A percentile compares a stretch with the other conserved stretches of the same genome.
Conservation (phyloP, 176 grass and related monocot species). For the Bromus sterilis region DNA sequence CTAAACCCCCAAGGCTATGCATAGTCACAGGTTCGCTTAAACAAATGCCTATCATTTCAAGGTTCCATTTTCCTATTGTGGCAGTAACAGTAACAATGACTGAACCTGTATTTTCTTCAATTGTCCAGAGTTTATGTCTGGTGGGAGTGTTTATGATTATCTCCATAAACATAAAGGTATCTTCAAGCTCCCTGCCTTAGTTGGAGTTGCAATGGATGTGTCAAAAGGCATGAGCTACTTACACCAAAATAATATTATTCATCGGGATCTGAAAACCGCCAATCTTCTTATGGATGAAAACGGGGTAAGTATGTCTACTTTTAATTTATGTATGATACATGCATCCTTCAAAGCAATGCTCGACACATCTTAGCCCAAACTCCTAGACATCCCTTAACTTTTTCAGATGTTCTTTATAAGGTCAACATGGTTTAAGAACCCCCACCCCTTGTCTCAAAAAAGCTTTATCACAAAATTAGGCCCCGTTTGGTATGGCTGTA, state of each 20-base stretch:
- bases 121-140: conserved; percentile 80
- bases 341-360: neutral
- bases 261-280: conserved; percentile 94
- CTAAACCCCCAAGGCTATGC: conserved; percentile 74
- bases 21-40: conserved; percentile 82
- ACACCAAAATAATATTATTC: conserved; percentile 99
- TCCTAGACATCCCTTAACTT: neutral
- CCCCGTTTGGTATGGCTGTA: too few species aligned
- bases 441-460: neutral
- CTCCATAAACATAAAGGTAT: conserved; percentile 92
- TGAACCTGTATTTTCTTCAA: conserved; percentile 1
- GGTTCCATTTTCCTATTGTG: neutral
- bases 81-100: neutral
- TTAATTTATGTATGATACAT: conserved; percentile 14
- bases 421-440: neutral
- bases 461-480: neutral
- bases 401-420: neutral
- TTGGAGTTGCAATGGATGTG: conserved; percentile 93
- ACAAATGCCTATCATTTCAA: neutral
- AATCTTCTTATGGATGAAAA: conserved; percentile 99
- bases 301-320: conserved; percentile 40
- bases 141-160: conserved; percentile 94
- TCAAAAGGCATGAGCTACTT: conserved; percentile 99
- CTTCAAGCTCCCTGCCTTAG: conserved; percentile 80
- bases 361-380: neutral